Percentiles rank a stretch among this genome's conserved stretches.
These are phyloP conservation scores for Omphalea diandra DNA, from an alignment of 441 rosid genomes.

Conservation along the genomic window DNA sequence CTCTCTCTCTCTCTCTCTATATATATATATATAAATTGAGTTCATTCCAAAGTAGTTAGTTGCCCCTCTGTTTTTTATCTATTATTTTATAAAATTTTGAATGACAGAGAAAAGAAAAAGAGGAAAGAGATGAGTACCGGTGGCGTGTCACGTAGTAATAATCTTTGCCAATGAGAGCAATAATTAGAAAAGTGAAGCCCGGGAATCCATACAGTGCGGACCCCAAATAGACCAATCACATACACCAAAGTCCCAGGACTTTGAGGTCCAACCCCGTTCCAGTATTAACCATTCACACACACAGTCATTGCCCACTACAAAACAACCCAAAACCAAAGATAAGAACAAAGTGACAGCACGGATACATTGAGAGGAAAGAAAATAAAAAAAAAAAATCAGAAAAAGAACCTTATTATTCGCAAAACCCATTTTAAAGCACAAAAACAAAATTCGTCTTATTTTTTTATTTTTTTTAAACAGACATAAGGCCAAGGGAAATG, in stretches of 20 bases:
- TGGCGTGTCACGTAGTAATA: not conserved
- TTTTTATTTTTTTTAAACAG: too few relatives aligned
- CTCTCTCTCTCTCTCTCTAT: too few relatives aligned
- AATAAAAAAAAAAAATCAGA: too few relatives aligned
- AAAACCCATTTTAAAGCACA: conserved; percentile 7
- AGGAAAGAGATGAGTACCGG: not conserved
- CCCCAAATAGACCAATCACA: conserved; percentile 16
- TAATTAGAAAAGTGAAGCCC: not conserved
- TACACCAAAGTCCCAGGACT: conserved; percentile 11
- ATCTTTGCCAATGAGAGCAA: not conserved
- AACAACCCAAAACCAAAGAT: not conserved
- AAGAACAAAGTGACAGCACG: too few relatives aligned
- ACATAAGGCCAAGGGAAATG: conserved; percentile 26
- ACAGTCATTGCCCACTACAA: not conserved
- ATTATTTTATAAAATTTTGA: too few relatives aligned
- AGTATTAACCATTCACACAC: not conserved
- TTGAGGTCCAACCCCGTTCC: conserved; percentile 17
- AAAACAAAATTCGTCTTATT: conserved; percentile 8
- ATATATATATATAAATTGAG: too few relatives aligned
- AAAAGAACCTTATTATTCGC: too few relatives aligned
- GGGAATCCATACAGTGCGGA: conserved; percentile 16
- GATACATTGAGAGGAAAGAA: too few relatives aligned
- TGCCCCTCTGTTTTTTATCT: too few relatives aligned
- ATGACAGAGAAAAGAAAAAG: too few relatives aligned
- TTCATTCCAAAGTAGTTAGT: too few relatives aligned